Conservation (phyloP, 2,329 filamentous ascomycete species). For the Ceratocystis colombiana region DNA sequence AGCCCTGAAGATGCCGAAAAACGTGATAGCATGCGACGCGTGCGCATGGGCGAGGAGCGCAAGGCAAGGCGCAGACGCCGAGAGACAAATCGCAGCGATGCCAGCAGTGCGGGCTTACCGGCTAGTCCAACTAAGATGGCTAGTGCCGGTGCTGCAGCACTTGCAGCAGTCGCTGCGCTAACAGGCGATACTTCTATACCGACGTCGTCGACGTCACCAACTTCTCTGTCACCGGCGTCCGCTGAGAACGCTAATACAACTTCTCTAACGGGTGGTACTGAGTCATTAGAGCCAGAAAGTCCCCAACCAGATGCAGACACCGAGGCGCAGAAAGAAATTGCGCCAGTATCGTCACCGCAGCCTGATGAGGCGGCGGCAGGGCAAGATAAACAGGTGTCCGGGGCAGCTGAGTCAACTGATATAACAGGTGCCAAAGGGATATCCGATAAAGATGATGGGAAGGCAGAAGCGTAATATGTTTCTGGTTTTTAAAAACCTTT, state of each 20-base stretch:
- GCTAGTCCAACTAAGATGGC: slow-evolving; percentile 28
- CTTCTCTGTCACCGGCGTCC: background rate
- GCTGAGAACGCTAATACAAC: background rate
- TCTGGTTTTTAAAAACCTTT: background rate
- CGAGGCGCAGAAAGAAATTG: background rate
- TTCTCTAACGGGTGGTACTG: background rate
- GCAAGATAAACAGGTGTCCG: background rate
- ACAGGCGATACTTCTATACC: background rate
- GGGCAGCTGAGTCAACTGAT: background rate
- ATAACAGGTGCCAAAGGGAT: background rate
- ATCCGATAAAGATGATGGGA: background rate
- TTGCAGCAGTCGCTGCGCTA: slow-evolving; percentile 12
- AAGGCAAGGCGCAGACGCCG: slow-evolving; percentile 56
- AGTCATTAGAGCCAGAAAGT: background rate
- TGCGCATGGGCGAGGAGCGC: slow-evolving; percentile 71
- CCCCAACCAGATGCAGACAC: background rate
- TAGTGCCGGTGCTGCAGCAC: slow-evolving; percentile 9
- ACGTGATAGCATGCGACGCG: slow-evolving; percentile 53
- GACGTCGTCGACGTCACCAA: background rate
- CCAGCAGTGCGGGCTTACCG: slow-evolving; percentile 21
- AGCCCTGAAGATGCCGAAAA: slow-evolving; percentile 42
- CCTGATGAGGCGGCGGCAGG: background rate
- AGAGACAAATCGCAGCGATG: slow-evolving; percentile 42
- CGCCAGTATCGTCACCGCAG: background rate
- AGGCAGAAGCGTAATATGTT: background rate